Base-by-base conservation (phyloP, 768 basidiomycete genomes). In the Mycena galericulata region DNA sequence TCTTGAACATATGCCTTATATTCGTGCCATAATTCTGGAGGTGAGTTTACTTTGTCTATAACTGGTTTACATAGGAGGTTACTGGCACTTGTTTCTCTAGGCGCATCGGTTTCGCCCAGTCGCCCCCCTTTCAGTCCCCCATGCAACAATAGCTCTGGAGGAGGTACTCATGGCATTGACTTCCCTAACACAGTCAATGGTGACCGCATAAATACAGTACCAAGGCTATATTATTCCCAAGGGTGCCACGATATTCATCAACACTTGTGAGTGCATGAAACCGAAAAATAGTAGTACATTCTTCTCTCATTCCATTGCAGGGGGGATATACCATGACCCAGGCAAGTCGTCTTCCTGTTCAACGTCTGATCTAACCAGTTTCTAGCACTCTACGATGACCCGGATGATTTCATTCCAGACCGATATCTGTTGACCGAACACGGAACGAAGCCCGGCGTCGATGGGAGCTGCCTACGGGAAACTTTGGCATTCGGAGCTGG, bases 21-120 rank as follows among this genome's bases (percentile, higher is more conserved):
- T 74, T 24, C 67, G 74, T 7, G 77, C 75, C 1, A 36, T 75
- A 24, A 69, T 71, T 57, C 38, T 65, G 40, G 76, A 78, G 58
- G 71, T 76, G 45, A 3, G 56, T 65, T 56, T 29, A 24, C 26
- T 1, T 26, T 12, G 4, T 24, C n/a, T 7, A 46, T 22, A 6
- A 36, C 6, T 14, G 8, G 14, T 36, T 22, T 38, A 20, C n/a
- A 38, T 24, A 2, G 12, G 2, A 1, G 4, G 22, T 54, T 4
- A 11, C 17, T 38, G 3, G 32, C 15, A 34, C 4, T 9, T 26
- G 5, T 22, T 27, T 22, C 12, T 20, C 49, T 24, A 68, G 67
- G 54, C 47, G 5, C 67, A 68, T 64, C 47, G 67, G 17, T 68
- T 64, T 49, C 61, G 67, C 8, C 67, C 67, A 1, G 41, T 63